Base-by-base conservation (phyloP, 495 filamentous ascomycete species). In the Hypoxylon rickii region DNA sequence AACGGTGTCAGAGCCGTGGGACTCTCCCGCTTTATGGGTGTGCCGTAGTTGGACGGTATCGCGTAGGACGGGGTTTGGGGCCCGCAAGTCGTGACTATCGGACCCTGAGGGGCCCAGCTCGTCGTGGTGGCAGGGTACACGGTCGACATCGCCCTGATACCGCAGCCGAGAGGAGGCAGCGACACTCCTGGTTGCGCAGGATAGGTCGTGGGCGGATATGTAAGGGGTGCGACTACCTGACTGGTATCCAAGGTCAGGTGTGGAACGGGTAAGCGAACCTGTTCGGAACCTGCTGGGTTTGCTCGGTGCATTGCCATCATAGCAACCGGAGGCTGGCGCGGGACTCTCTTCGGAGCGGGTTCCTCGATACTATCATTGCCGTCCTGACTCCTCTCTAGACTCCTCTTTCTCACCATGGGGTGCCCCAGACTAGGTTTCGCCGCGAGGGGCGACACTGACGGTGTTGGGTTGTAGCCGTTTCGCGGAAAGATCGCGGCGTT, bases 381-480 rank as follows among this genome's bases (percentile, higher is more conserved):
- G 26, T 96, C 92, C 31, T 81, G 79, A 51, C 82, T 87, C 49
- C 92, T 79, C 29, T 96, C 92, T 29, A 81, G 79, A 51, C 82
- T 87, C 48, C 92, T 79, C 73, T 97, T 97, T 51, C 86, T 77
- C 29, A 74, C 55, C 44, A 67, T 55, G 39, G 65, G 38, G 16
- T 76, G 71, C 22, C 75, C 74, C 18, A 75, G 64, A 22, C 76
- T 76, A 3, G 81, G 78, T 51, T 81, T 73, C 24, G 69, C 42
- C 12, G 75, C 70, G n/a, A 83, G 71, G 1, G 86, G 82, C 8
- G 86, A 86, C 3, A 79, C 62, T 1, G 70, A 61, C 18, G 70
- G 69, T 15, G 68, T 69, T 12, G 63, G 53, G 26, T 76, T 64
- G 52, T 79, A 76, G 60, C 51, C 26, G 63, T 40, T 65, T 7